Percentiles rank a stretch among this genome's conserved stretches.
These are phyloP conservation scores for Bacidia gigantensis DNA, from an alignment of 495 filamentous ascomycete genomes.

Conservation along the genomic window DNA sequence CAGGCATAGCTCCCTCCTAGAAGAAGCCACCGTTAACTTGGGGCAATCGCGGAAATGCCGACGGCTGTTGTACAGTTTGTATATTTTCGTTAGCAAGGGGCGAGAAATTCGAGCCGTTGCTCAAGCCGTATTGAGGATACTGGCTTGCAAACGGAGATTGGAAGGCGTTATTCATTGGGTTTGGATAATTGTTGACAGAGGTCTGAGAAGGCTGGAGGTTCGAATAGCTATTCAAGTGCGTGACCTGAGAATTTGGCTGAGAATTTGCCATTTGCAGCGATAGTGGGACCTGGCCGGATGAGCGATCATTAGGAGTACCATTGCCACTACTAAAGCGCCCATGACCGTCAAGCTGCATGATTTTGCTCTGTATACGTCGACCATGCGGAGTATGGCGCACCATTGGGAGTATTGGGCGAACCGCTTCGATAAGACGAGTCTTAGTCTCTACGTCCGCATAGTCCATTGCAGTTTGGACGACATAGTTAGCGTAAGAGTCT, in stretches of 20 bases:
- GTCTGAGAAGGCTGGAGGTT: not conserved
- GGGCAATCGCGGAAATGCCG: slow-evolving; percentile 14
- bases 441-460: slow-evolving; percentile 61
- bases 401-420: slow-evolving; percentile 67
- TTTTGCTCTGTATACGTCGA: slow-evolving; percentile 80
- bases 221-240: slow-evolving; percentile 12
- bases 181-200: slow-evolving; percentile 9
- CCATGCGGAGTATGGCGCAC: slow-evolving; percentile 87
- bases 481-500: slow-evolving; percentile 92
- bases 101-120: slow-evolving; percentile 13
- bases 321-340: slow-evolving; percentile 15
- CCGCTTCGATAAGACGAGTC: slow-evolving; percentile 57
- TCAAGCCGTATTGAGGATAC: slow-evolving; percentile 13
- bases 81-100: slow-evolving; percentile 11
- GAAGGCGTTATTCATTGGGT: slow-evolving; percentile 10
- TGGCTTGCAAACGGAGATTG: slow-evolving; percentile 5
- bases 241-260: slow-evolving; percentile 3
- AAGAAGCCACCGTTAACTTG: slow-evolving; percentile 19
- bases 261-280: slow-evolving; percentile 14
- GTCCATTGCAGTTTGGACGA: slow-evolving; percentile 91
- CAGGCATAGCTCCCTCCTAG: not conserved
- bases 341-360: slow-evolving; percentile 34
- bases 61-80: slow-evolving; percentile 15
- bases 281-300: slow-evolving; percentile 17
- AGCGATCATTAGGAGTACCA: slow-evolving; percentile 18